A percentile compares a stretch with the other conserved stretches of the same genome.
Evolutionary conservation across 129 eudicot genomes (phyloP).

Genomic region (Erigeron canadensis): DNA sequence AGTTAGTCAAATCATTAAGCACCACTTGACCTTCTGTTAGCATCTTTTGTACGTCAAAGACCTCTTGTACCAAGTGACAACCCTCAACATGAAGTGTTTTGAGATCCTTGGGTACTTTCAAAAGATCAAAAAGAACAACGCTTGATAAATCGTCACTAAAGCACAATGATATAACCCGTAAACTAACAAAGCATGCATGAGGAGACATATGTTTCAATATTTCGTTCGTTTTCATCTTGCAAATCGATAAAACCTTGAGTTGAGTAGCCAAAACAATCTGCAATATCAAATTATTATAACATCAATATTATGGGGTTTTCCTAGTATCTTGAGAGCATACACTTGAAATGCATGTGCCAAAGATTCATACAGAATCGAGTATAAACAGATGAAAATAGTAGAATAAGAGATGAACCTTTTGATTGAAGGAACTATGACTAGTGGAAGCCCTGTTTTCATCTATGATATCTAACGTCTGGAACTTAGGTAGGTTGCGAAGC

Average conservation of each 20-base stretch:
- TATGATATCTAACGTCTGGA: constrained; percentile 1
- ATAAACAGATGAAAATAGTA: background rate
- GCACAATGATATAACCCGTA: constrained; percentile 27
- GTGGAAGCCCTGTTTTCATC: constrained; percentile 11
- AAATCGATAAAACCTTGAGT: constrained; percentile 23
- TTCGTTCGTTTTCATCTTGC: constrained; percentile 21
- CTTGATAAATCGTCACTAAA: constrained; percentile 30
- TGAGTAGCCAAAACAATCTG: constrained; percentile 27
- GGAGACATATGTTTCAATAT: constrained; percentile 19
- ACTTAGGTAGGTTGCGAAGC: constrained; percentile 24
- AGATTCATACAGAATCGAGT: background rate
- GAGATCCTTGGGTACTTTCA: constrained; percentile 19
- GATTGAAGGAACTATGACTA: constrained; percentile 14
- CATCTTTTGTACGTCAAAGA: constrained; percentile 21
- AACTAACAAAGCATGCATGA: background rate
- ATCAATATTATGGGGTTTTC: background rate
- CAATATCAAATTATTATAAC: background rate
- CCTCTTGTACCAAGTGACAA: constrained; percentile 16
- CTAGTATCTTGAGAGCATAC: background rate
- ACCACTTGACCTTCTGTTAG: constrained; percentile 9
- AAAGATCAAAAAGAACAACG: constrained; percentile 4
- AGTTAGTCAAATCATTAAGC: constrained; percentile 20
- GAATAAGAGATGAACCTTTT: constrained; percentile 12
- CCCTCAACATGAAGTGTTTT: constrained; percentile 22
- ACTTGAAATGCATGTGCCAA: background rate